Evolutionary conservation across 345 rosid species (phyloP).

Genomic region (Murraya paniculata): DNA sequence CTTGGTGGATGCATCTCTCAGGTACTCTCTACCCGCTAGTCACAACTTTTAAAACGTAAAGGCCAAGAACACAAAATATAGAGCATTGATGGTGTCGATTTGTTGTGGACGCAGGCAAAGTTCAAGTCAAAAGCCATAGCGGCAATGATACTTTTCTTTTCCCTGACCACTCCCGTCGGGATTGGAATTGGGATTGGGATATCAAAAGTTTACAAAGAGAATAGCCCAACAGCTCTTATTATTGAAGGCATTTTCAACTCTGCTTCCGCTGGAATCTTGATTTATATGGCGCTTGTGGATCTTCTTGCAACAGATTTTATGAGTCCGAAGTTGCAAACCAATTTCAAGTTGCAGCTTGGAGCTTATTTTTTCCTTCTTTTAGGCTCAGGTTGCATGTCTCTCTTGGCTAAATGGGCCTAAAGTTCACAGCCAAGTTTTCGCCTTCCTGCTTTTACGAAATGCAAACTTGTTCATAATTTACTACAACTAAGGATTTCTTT

Average conservation of each 20-base stretch:
- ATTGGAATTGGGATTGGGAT: constrained; percentile 52
- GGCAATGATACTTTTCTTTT: constrained; percentile 48
- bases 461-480: too few relatives aligned
- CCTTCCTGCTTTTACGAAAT: too few relatives aligned
- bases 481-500: too few relatives aligned
- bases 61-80: too few relatives aligned
- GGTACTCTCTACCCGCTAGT: constrained; percentile 16
- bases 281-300: constrained; percentile 73
- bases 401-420: constrained; percentile 30
- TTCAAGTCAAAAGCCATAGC: constrained; percentile 35
- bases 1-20: constrained; percentile 73
- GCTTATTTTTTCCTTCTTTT: constrained; percentile 45
- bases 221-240: constrained; percentile 43
- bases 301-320: constrained; percentile 60
- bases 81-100: too few relatives aligned
- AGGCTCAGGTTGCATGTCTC: constrained; percentile 52
- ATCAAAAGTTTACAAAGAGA: constrained; percentile 40
- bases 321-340: constrained; percentile 47
- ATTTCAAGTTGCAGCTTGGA: constrained; percentile 42
- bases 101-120: constrained; percentile 32
- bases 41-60: too few relatives aligned
- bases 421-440: too few relatives aligned
- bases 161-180: constrained; percentile 55
- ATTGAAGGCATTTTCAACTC: constrained; percentile 56
- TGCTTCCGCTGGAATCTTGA: constrained; percentile 64